Percentiles rank a stretch among this genome's conserved stretches.
phyloP scores from a whole-genome alignment of 1,139 yeast species.

The Entelexis paramagnoliae region DNA sequence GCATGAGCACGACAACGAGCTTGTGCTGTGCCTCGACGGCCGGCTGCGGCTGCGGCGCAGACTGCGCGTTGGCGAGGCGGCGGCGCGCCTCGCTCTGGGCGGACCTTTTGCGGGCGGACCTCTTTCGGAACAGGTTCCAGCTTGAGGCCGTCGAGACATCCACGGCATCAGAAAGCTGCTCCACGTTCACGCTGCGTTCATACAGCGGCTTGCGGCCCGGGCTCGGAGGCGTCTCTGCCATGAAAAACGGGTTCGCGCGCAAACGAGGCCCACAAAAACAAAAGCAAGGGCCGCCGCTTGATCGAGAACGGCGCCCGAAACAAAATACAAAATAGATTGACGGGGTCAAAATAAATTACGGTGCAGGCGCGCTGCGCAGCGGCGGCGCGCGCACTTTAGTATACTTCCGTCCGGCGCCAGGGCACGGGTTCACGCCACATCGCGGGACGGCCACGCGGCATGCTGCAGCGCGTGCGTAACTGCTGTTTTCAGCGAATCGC shows the following conservation, averaged over 20 bases:
- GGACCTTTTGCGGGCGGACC: too few relatives aligned
- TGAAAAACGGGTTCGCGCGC: neutral
- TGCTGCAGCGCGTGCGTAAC: neutral
- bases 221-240: constrained; percentile 2
- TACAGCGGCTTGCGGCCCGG: neutral
- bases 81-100: too few relatives aligned
- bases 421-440: constrained; percentile 8
- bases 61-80: too few relatives aligned
- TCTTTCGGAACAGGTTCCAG: too few relatives aligned
- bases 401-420: too few relatives aligned
- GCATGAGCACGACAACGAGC: neutral
- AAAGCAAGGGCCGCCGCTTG: neutral
- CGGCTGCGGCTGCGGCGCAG: too few relatives aligned
- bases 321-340: neutral
- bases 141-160: neutral
- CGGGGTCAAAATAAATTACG: neutral
- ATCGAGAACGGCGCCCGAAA: neutral
- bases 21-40: neutral
- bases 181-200: neutral
- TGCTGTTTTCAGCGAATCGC: neutral
- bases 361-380: too few relatives aligned
- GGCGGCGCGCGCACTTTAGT: too few relatives aligned
- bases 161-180: neutral
- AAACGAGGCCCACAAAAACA: neutral
- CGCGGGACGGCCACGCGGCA: neutral